Percentiles rank a stretch among this genome's conserved stretches.
Conservation (phyloP, 768 basidiomycete species). For the Cystofilobasidium bisporidii region DNA sequence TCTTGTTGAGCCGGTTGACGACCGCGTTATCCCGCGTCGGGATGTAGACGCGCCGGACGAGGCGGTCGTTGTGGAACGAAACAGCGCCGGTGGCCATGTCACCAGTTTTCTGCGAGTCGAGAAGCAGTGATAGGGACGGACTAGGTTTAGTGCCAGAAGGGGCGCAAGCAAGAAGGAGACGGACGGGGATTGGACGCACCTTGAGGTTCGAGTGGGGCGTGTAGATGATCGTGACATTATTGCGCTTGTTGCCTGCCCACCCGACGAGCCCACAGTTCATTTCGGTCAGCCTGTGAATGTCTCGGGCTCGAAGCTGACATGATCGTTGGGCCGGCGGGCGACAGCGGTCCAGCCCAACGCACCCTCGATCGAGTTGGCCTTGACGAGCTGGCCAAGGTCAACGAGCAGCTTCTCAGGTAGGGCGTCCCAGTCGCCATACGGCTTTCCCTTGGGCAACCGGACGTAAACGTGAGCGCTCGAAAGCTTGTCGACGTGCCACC, state of each 20-base stretch:
- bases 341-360: too few relatives aligned
- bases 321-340: too few relatives aligned
- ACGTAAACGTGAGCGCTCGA: slow-evolving; percentile 86
- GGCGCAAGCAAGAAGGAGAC: too few relatives aligned
- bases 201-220: slow-evolving; percentile 87
- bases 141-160: too few relatives aligned
- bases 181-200: slow-evolving; percentile 45
- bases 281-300: too few relatives aligned
- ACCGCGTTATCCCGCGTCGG: slow-evolving; percentile 72
- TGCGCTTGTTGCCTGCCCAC: slow-evolving; percentile 93
- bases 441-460: slow-evolving; percentile 69
- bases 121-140: background rate
- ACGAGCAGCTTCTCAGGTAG: slow-evolving; percentile 66
- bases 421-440: slow-evolving; percentile 57
- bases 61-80: slow-evolving; percentile 83
- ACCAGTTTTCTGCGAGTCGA: slow-evolving; percentile 79
- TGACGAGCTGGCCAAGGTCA: slow-evolving; percentile 90
- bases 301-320: too few relatives aligned
- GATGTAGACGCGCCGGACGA: slow-evolving; percentile 65
- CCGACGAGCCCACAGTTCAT: too few relatives aligned
- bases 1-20: slow-evolving; percentile 88
- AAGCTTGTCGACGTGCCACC: slow-evolving; percentile 94
- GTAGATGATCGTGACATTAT: slow-evolving; percentile 84
- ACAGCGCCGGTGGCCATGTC: slow-evolving; percentile 94
- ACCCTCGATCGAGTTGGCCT: slow-evolving; percentile 97